Evolutionary conservation across 2,329 filamentous ascomycete genomes (phyloP).

Genomic region (Cladosporium sp.): DNA sequence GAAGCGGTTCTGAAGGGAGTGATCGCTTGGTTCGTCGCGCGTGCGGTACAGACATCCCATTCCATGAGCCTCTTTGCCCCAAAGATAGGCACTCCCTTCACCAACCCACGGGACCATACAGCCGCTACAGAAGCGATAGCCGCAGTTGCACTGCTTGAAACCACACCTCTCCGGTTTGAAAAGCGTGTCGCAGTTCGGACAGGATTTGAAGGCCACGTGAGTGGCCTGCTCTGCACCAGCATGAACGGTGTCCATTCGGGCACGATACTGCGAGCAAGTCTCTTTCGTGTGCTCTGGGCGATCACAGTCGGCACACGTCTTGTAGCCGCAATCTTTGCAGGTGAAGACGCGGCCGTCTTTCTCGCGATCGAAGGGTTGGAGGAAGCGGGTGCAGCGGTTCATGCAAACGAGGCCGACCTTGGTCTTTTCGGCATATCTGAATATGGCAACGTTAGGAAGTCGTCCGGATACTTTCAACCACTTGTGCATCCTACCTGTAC

Average conservation of each 20-base stretch:
- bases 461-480: not conserved
- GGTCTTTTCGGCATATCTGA: slow-evolving; percentile 1
- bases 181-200: not conserved
- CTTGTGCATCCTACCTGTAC: not conserved
- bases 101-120: slow-evolving; percentile 17
- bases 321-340: slow-evolving; percentile 14
- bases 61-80: not conserved
- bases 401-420: slow-evolving; percentile 10
- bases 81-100: slow-evolving; percentile 6
- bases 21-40: not conserved
- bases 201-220: not conserved
- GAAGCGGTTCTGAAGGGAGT: not conserved
- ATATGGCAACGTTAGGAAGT: not conserved
- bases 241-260: not conserved
- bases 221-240: not conserved
- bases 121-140: slow-evolving; percentile 15
- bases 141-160: slow-evolving; percentile 11
- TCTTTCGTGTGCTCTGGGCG: slow-evolving; percentile 14
- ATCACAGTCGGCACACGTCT: slow-evolving; percentile 15
- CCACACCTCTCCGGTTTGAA: not conserved
- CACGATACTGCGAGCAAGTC: slow-evolving; percentile 4
- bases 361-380: slow-evolving; percentile 8
- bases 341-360: slow-evolving; percentile 17
- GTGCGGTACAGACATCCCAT: not conserved
- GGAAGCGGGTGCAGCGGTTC: slow-evolving; percentile 8